Evolutionary conservation across 192 early-diverging fungal genomes (phyloP), one percentile per base, ranked within the genome.

Genomic region (Coemansia umbellata): DNA sequence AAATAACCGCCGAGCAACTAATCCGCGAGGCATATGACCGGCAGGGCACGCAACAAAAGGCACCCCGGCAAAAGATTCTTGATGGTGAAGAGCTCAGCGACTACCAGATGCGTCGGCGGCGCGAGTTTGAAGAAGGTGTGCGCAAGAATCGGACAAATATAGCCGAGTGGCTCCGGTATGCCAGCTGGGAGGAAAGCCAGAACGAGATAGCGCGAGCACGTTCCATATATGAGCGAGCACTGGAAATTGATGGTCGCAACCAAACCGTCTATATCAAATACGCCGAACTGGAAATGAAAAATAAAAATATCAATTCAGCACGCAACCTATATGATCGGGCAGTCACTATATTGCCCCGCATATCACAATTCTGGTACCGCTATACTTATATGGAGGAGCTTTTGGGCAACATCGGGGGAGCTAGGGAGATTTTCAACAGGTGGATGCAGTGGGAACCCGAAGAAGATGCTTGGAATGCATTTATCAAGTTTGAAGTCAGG

Each of bases 371-470:
- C 61, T 91, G 89, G 89, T 92, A 90, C 83, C 94, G 95, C 53
- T 99, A 97, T 74, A 86, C 91, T 13, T 94, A 93, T 51, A 97
- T 99, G 95, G 97, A 99, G 58, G 97, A 99, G 66, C 75, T 89
- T 63, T 62, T 99, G 65, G 93, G 91, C 23, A 95, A 98, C 58
- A 80, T 93, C 0, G 80, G 83, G 9, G 90, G 91, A 5, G 88
- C 88, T 1, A 82, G 97, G 8, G 87, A 90, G 31, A 88, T 99
- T 21, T 99, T 99, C 84, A 91, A 96, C 49, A 83, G 97, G 32
- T 99, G 97, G 97, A 98, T 99, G 95, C 82, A 88, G 49, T 98
- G 97, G 95, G 93, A 97, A 56, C 94, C 95, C 14, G 75, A 84
- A 26, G 90, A 91, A 51, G 87, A 85, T 15, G 93, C 92, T 2